Percentiles rank a stretch among this genome's conserved stretches.
phyloP scores from a whole-genome alignment of 202 grass and related monocot species.

The Zizania palustris region DNA sequence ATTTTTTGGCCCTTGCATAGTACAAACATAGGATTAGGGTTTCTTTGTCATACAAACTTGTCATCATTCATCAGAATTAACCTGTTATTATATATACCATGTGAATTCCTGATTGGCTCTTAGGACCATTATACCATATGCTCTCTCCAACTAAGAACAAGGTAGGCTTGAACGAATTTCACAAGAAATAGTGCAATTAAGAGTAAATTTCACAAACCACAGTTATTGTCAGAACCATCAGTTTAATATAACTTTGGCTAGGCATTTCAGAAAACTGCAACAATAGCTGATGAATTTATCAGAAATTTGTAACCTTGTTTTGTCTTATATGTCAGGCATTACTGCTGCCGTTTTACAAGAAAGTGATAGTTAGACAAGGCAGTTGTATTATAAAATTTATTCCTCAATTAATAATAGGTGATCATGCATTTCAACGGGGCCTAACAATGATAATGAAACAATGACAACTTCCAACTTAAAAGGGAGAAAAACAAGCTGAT shows the following conservation, averaged over 20 bases:
- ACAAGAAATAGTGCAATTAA: background rate
- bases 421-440: background rate
- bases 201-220: too few relatives aligned
- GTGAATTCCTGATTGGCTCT: background rate
- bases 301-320: too few relatives aligned
- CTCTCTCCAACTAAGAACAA: background rate
- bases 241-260: too few relatives aligned
- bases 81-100: background rate
- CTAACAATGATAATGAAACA: background rate
- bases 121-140: too few relatives aligned
- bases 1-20: conserved; percentile 30
- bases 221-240: too few relatives aligned
- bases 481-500: background rate
- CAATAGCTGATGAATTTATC: too few relatives aligned
- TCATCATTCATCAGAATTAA: background rate
- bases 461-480: background rate
- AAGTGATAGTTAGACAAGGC: too few relatives aligned
- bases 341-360: too few relatives aligned
- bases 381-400: too few relatives aligned
- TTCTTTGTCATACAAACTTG: conserved; percentile 4
- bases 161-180: background rate
- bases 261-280: too few relatives aligned
- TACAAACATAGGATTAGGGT: conserved; percentile 21
- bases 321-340: too few relatives aligned
- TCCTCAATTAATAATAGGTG: background rate